phyloP scores from a whole-genome alignment of 2,329 filamentous ascomycete species.

The Phyllosticta paracitricarpa region DNA sequence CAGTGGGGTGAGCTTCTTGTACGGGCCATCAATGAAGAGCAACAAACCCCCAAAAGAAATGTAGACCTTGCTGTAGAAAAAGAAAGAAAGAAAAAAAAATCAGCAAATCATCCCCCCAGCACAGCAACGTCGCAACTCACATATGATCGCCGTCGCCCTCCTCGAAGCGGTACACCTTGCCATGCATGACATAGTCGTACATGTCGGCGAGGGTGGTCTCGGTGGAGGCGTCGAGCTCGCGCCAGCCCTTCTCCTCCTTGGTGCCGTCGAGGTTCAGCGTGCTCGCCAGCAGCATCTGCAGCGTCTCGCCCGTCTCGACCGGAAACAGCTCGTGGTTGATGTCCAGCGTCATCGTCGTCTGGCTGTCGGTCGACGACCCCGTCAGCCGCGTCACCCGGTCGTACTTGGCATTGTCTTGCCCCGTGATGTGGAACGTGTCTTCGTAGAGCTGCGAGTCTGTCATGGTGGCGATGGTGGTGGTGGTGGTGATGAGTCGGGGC shows the following conservation, averaged over 20 bases:
- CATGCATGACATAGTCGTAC: conserved; percentile 81
- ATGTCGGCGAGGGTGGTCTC: conserved; percentile 55
- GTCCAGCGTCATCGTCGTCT: conserved; percentile 73
- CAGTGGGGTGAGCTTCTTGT: conserved; percentile 87
- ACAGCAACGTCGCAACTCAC: conserved; percentile 44
- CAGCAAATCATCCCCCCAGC: conserved; percentile 8
- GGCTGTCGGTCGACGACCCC: conserved; percentile 67
- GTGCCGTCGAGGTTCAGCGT: conserved; percentile 78
- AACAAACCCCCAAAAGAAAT: conserved; percentile 88
- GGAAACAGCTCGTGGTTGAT: conserved; percentile 92
- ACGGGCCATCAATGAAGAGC: conserved; percentile 84
- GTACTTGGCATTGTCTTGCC: conserved; percentile 78
- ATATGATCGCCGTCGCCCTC: conserved; percentile 76
- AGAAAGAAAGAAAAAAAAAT: neutral
- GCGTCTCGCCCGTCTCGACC: conserved; percentile 58
- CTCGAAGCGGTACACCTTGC: conserved; percentile 82
- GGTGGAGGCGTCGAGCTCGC: conserved; percentile 42
- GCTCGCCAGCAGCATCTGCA: conserved; percentile 74
- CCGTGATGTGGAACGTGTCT: conserved; percentile 75
- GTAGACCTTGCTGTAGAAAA: conserved; percentile 66
- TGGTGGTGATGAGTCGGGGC: neutral
- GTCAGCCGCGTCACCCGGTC: conserved; percentile 84
- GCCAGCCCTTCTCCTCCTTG: conserved; percentile 57
- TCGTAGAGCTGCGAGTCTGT: conserved; percentile 90
- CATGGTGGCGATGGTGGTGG: conserved; percentile 35